A percentile compares a stretch with the other conserved stretches of the same genome.
Conservation (phyloP, 2,329 filamentous ascomycete species). For the Aspergillus clavatus region DNA sequence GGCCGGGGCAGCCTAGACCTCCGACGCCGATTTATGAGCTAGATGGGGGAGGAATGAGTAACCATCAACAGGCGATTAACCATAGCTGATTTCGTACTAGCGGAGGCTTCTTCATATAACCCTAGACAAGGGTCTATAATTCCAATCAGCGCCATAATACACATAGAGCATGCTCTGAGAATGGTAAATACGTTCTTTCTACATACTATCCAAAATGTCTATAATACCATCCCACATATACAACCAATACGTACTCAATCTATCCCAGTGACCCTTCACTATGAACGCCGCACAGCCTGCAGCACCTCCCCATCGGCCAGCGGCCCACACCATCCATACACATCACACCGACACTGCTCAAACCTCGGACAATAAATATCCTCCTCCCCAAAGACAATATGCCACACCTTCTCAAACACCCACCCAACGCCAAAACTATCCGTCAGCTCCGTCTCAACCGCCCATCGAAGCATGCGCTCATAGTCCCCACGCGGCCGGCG, state of each 20-base stretch:
- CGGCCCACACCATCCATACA: conserved; percentile 25
- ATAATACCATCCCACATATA: neutral
- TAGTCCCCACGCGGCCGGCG: conserved; percentile 27
- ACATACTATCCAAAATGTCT: neutral
- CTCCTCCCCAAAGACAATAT: conserved; percentile 30
- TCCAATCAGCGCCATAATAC: no score
- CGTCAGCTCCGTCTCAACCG: conserved; percentile 24
- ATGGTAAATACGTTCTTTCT: no score
- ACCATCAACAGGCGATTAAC: conserved; percentile 18
- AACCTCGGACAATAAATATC: conserved; percentile 20
- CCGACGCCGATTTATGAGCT: conserved; percentile 14
- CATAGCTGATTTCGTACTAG: conserved; percentile 3
- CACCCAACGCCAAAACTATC: conserved; percentile 29
- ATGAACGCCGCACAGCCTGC: neutral
- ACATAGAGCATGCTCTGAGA: neutral
- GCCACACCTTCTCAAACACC: conserved; percentile 32
- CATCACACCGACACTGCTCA: conserved; percentile 29
- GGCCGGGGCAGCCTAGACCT: conserved; percentile 3
- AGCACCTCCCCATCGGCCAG: neutral
- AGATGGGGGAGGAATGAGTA: conserved; percentile 15
- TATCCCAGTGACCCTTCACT: neutral
- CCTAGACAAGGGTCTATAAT: no score
- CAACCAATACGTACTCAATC: neutral
- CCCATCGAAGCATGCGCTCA: conserved; percentile 30
- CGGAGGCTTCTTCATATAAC: no score